Evolutionary conservation across 495 filamentous ascomycete genomes (phyloP), one percentile per base, ranked within the genome.

Genomic region (Lasiosphaeria ovina): DNA sequence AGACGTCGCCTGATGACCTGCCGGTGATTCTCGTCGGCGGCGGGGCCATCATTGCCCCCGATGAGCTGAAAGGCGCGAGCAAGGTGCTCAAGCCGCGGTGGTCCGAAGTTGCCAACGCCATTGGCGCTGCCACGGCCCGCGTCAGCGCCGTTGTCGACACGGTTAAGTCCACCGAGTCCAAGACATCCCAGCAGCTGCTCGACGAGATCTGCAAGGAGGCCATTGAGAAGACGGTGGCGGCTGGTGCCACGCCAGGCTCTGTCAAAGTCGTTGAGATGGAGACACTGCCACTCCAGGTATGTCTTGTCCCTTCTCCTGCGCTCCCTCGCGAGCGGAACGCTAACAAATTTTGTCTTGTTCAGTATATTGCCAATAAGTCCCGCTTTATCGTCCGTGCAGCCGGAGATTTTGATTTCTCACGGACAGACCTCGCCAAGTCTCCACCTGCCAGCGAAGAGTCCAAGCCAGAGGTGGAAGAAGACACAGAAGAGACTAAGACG

Each of bases 41-140:
- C 3, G 76, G 76, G 24, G 67, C 73, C 0, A 68, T 77, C 14
- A 72, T 78, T 31, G 67, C 69, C 3, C 74, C 73, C 4, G 52
- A 66, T 12, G 34, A 60, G 33, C 69, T 78, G 3, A 50, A 58
- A 2, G 74, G 74, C 3, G 71, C 68, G 5, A 74, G 66, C 38
- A 66, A 64, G 32, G 72, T 77, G 36, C 66, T 76, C 11, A 68
- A 71, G 53, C 73, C 75, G 4, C 60, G 62, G 8, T 72, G 65
- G 57, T 68, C 72, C 9, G 71, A 72, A 12, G 79, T 84, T 6
- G 83, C 82, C 0, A 86, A 86, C 64, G 83, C 83, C 1, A 79
- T 86, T 42, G 82, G 83, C 3, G 82, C 82, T 6, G 83, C 83
- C 6, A 82, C 78, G 54, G 76, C 79, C 12, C 76, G 79, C 57